Conservation (phyloP, 2,329 filamentous ascomycete species). For the Fusarium floridanum region DNA sequence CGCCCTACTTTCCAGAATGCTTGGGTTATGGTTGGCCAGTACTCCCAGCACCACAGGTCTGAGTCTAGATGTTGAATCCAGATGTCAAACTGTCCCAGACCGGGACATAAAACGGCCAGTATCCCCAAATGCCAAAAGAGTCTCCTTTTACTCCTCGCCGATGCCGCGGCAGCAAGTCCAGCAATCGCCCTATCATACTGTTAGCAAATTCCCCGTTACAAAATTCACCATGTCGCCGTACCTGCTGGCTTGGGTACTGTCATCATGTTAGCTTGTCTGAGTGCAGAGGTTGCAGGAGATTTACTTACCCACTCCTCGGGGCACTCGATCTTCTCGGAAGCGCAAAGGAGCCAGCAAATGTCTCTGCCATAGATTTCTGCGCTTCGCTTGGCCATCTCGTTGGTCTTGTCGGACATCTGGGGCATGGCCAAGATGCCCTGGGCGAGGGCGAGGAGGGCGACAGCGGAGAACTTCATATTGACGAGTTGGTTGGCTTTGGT, state of each 20-base stretch:
- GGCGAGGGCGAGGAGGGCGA: neutral
- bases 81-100: no score
- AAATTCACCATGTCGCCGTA: neutral
- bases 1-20: no score
- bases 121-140: neutral
- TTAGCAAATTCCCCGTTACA: neutral
- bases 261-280: neutral
- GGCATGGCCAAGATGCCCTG: neutral
- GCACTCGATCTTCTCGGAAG: neutral
- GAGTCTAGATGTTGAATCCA: neutral
- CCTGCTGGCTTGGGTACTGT: neutral
- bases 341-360: neutral
- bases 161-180: neutral
- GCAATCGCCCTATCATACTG: neutral
- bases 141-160: neutral
- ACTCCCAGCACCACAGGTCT: neutral
- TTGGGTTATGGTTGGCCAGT: neutral
- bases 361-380: neutral
- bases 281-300: no score
- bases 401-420: neutral
- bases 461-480: neutral
- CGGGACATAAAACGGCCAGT: no score
- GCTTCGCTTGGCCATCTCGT: neutral
- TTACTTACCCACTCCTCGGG: neutral
- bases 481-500: neutral